These are phyloP conservation scores for Discostella stelligera DNA, from an alignment of 352 stramenopile species.

Conservation along the genomic window DNA sequence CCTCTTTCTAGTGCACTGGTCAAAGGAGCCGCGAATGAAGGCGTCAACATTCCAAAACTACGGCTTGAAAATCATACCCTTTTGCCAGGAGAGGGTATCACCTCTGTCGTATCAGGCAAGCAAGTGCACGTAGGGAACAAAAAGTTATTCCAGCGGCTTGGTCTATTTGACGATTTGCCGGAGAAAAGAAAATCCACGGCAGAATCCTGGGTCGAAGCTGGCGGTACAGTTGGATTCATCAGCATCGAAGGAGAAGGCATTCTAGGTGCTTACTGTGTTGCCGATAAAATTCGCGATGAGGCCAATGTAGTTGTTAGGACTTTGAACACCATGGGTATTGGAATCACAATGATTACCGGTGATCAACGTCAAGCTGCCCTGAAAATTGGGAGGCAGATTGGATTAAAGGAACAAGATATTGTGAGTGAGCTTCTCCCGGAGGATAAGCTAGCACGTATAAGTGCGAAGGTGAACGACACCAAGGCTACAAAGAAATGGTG, in stretches of 20 bases:
- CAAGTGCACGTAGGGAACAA: constrained; percentile 67
- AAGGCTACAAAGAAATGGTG: constrained; percentile 45
- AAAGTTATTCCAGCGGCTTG: constrained; percentile 63
- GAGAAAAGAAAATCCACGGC: constrained; percentile 20
- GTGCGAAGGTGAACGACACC: constrained; percentile 29
- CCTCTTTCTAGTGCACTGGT: constrained; percentile 71
- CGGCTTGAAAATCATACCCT: constrained; percentile 55
- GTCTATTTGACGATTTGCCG: constrained; percentile 46
- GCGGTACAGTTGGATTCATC: constrained; percentile 71
- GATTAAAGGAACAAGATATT: constrained; percentile 87
- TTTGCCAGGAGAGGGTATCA: constrained; percentile 68
- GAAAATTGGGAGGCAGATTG: constrained; percentile 86
- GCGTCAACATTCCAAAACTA: constrained; percentile 36
- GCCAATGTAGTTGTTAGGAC: constrained; percentile 41
- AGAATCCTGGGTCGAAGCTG: constrained; percentile 51
- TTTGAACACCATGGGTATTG: constrained; percentile 66
- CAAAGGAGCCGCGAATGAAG: constrained; percentile 58
- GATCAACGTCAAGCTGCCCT: constrained; percentile 90
- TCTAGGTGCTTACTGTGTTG: constrained; percentile 65
- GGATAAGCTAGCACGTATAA: constrained; percentile 87
- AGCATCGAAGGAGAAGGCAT: constrained; percentile 66
- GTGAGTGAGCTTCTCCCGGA: constrained; percentile 86
- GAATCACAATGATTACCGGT: constrained; percentile 89
- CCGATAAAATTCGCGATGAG: constrained; percentile 72
- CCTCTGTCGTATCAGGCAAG: constrained; percentile 50